Evolutionary conservation across 495 filamentous ascomycete genomes (phyloP), one percentile per base, ranked within the genome.

Genomic region (Cercophora samala): DNA sequence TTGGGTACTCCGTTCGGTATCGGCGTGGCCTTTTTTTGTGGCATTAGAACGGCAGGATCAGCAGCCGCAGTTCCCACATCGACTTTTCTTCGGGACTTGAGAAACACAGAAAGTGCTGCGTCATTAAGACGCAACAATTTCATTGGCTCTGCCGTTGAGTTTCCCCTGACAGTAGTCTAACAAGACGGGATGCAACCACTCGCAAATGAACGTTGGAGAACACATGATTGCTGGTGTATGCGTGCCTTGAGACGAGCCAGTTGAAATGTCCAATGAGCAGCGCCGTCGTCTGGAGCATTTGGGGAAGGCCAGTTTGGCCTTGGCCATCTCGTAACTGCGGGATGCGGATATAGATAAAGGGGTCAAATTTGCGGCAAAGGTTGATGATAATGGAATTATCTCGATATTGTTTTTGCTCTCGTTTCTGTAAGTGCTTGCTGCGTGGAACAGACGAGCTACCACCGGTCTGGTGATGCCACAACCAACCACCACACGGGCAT

Each of bases 201-300:
- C 51, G 15, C 51, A 64, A 32, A 56, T 64, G 62, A 32, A 25
- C 55, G 42, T 6, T 19, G 9, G 54, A 62, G 56, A 55, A 60
- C 67, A 69, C 67, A 69, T 69, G 67, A 69, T 66, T 63, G 6
- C 37, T 19, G 23, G 11, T 22, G 32, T 13, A 58, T 69, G 67
- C 67, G 52, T 26, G 59, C 4, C 53, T 25, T 24, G 22, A 63
- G 58, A 53, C 58, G 29, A 15, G 29, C 37, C 13, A 9, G 13
- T 26, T 11, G 37, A 9, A 46, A 17, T 5, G 26, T 29, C 37
- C 37, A 46, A 46, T 46, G 37, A 46, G 37, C 9, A 46, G 13
- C 37, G 37, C 13, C 37, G 13, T 9, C 37, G 15, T 46, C 37
- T 17, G 37, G 37, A 17, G 37, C 8, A 46, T 46, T 1, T 29